A percentile compares a stretch with the other conserved stretches of the same genome.
These are phyloP conservation scores for Aaosphaeria arxii DNA, from an alignment of 2,329 filamentous ascomycete species.

Conservation along the genomic window DNA sequence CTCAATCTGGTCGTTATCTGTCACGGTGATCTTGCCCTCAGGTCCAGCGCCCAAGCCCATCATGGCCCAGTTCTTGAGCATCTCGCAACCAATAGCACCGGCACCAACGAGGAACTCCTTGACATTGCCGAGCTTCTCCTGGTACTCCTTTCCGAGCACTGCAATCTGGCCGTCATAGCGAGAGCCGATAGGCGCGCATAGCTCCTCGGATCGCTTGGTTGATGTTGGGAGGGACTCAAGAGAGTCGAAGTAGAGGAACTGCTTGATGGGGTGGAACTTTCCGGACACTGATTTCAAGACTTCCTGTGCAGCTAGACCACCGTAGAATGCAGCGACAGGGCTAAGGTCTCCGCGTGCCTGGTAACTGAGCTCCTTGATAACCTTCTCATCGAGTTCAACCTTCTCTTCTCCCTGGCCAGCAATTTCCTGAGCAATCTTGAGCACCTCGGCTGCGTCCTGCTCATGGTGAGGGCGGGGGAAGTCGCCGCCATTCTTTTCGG, in stretches of 20 bases:
- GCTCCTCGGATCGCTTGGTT: slow-evolving; percentile 73
- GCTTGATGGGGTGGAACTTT: slow-evolving; percentile 93
- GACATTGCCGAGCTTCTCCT: slow-evolving; percentile 87
- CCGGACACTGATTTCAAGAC: slow-evolving; percentile 95
- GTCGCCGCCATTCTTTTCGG: slow-evolving; percentile 65
- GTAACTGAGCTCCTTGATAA: slow-evolving; percentile 89
- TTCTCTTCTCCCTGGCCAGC: slow-evolving; percentile 66
- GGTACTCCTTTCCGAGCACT: slow-evolving; percentile 89
- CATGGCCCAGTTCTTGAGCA: slow-evolving; percentile 99
- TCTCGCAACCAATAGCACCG: slow-evolving; percentile 96
- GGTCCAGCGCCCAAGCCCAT: slow-evolving; percentile 89
- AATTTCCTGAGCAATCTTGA: slow-evolving; percentile 72
- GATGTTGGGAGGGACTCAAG: slow-evolving; percentile 87
- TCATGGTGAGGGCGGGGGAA: slow-evolving; percentile 83
- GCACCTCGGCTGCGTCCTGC: slow-evolving; percentile 73
- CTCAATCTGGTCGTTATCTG: slow-evolving; percentile 98
- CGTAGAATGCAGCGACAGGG: slow-evolving; percentile 92
- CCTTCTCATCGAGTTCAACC: slow-evolving; percentile 83
- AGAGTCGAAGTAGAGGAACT: slow-evolving; percentile 97
- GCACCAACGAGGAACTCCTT: slow-evolving; percentile 94
- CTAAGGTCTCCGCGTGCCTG: slow-evolving; percentile 88
- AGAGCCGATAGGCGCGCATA: slow-evolving; percentile 79
- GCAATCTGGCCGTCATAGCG: slow-evolving; percentile 97
- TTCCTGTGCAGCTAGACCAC: slow-evolving; percentile 89
- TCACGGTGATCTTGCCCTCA: slow-evolving; percentile 84